Base-by-base conservation (phyloP, 768 basidiomycete species). In the Leccinum boreale region DNA sequence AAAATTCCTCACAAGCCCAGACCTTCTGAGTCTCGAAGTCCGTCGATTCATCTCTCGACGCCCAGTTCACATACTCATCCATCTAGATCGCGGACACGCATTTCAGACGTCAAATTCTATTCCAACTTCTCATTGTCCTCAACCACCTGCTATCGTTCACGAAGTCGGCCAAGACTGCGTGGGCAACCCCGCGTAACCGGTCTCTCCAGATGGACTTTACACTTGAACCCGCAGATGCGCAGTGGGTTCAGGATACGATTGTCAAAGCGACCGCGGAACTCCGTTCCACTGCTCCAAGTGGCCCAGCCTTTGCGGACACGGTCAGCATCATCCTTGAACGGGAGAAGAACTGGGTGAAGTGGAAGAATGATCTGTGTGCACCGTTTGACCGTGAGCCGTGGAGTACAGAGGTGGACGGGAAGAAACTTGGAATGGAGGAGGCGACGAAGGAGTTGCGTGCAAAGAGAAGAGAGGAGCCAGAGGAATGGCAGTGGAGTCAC, bases 91-190 rank as follows among this genome's bases (percentile, higher is more conserved):
- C 92, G 21, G 94, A 95, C 66, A 90, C 90, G 0, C 84, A 90
- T 65, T 97, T 97, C 78, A 89, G 94, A n/a, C 85, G 92, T 15
- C 94, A 96, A 73, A 85, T 94, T 72, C 79, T 96, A 19, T 87
- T 95, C 68, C 94, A 97, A 65, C 74, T 92, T 3, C 77, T 91
- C 19, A 88, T 91, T 44, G 78, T 91, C n/a, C 78, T 92, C 44
- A 79, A 85, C 51, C 88, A 92, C 68, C 79, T 94, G 26, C 78
- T 87, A 21, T 84, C 79, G 3, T 91, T 91, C 67, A 92, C 90
- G 0, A 86, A 87, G 62, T 59, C 79, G 2, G 79, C 81, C 1
- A 92, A 92, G 64, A 73, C 77, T 0, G 65, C 75, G 29, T 89
- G 87, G 84, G 72, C 78, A 9, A 79, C 82, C 1, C 73, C 81